A percentile compares a stretch with the other conserved stretches of the same genome.
These are phyloP conservation scores for Trematosphaeria pertusa DNA, from an alignment of 2,329 filamentous ascomycete species.

Conservation along the genomic window DNA sequence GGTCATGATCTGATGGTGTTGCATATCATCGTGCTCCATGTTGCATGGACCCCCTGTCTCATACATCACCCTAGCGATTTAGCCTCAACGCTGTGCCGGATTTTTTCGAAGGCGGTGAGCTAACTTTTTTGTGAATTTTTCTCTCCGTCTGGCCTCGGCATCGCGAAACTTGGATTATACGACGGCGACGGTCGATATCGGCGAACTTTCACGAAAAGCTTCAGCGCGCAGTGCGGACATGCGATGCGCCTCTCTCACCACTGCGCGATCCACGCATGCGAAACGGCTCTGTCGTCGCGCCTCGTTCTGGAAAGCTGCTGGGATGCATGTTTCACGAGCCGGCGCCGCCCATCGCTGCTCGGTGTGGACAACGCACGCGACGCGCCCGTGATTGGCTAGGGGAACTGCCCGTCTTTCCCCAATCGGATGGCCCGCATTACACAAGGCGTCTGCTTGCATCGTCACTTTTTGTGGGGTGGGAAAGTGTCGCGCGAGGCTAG, in stretches of 20 bases:
- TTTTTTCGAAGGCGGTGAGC: conserved; percentile 40
- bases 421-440: conserved; percentile 26
- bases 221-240: no score
- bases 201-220: background rate
- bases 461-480: conserved; percentile 46
- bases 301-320: conserved; percentile 25
- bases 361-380: conserved; percentile 41
- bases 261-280: conserved; percentile 10
- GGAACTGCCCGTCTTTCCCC: conserved; percentile 24
- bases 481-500: conserved; percentile 31
- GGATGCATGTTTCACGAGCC: conserved; percentile 33
- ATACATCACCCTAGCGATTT: conserved; percentile 32
- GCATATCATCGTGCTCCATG: conserved; percentile 39
- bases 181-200: conserved; percentile 6
- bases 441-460: conserved; percentile 33
- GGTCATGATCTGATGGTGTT: conserved; percentile 42
- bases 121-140: conserved; percentile 25
- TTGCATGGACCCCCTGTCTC: conserved; percentile 36
- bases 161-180: no score
- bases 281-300: conserved; percentile 15
- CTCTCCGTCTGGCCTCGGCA: conserved; percentile 25
- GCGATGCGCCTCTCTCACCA: conserved; percentile 2
- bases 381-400: conserved; percentile 37
- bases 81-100: conserved; percentile 38
- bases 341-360: conserved; percentile 21